Conservation (phyloP, 108 stramenopile genomes). For the Fragilaria crotonensis region DNA sequence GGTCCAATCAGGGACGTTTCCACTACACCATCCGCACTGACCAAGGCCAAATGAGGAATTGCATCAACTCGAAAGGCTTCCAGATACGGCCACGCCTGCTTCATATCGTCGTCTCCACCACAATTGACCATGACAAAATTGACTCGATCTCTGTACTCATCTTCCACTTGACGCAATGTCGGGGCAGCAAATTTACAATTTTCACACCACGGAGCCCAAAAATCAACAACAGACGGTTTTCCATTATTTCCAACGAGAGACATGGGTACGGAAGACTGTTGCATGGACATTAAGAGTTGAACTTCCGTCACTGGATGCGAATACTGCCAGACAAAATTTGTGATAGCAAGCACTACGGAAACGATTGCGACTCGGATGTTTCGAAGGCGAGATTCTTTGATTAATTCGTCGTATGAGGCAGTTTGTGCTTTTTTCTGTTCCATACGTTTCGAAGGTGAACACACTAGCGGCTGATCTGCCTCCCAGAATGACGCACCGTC, state of each 20-base stretch:
- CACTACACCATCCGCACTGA: slow-evolving; percentile 60
- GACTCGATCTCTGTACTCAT: slow-evolving; percentile 54
- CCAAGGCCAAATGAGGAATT: slow-evolving; percentile 72
- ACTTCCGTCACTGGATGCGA: slow-evolving; percentile 65
- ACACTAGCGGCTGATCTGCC: not conserved
- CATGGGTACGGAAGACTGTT: slow-evolving; percentile 46
- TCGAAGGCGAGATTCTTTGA: slow-evolving; percentile 4
- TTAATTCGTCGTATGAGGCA: not conserved
- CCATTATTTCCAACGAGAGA: slow-evolving; percentile 54
- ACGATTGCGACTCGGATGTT: slow-evolving; percentile 51
- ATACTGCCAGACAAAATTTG: slow-evolving; percentile 56
- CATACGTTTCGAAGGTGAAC: not conserved
- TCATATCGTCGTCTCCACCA: slow-evolving; percentile 27
- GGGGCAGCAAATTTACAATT: slow-evolving; percentile 70
- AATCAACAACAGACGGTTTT: slow-evolving; percentile 74
- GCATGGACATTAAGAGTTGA: slow-evolving; percentile 52
- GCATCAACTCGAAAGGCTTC: slow-evolving; percentile 76
- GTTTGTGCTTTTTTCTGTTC: not conserved
- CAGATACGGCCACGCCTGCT: slow-evolving; percentile 53
- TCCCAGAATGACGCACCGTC: not conserved
- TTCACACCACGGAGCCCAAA: slow-evolving; percentile 84
- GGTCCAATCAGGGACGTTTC: slow-evolving; percentile 83
- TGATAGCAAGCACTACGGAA: slow-evolving; percentile 51
- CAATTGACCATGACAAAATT: slow-evolving; percentile 81
- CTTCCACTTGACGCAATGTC: slow-evolving; percentile 47